Base-by-base conservation (phyloP, 2,329 filamentous ascomycete species). In the Teratosphaeria gauchensis region DNA sequence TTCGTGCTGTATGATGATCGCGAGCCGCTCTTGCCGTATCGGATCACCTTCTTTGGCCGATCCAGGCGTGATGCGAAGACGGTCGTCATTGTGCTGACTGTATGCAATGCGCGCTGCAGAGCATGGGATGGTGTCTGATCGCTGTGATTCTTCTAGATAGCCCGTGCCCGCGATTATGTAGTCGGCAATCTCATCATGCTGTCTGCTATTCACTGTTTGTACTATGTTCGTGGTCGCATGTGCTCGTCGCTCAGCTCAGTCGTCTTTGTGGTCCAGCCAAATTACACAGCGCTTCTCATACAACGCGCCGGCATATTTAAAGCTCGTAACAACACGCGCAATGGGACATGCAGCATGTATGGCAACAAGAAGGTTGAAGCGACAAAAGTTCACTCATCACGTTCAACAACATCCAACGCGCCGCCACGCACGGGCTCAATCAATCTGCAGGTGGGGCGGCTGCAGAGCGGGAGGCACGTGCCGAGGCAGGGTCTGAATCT, bases 1-100 rank as follows among this genome's bases (percentile, higher is more conserved):
- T 38, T 55, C 4, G 53, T 59, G 31, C 38, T 58, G 21, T 32
- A 62, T 14, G 54, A 55, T 12, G 58, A 54, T 7, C 58, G 56
- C 32, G 56, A 59, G 4, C 33, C 35, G 14, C 48, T 31, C 53
- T 60, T 64, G 32, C 62, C 62, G 32, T 64, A 64, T 19, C 53
- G 54, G 3, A 61, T 38, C 56, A 59, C 31, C 59, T 63, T 64
- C 59, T 61, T 61, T 35, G 55, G 56, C 24, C 59, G 59, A 14
- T 59, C 52, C 28, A 35, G 6, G 2, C 57, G 48, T 55, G 33
- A 35, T 30, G 59, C 9, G 12, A 54, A 53, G 4, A 58, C 9
- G 1, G 59, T 54, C 9, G 59, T 52, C 59, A 61, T 61, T 5
- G 30, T 33, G 55, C 31, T 42, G 35, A 42, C 35, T 42, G 14